These are phyloP conservation scores for Auricularia auricula-judae DNA, from an alignment of 768 basidiomycete genomes.

Conservation along the genomic window DNA sequence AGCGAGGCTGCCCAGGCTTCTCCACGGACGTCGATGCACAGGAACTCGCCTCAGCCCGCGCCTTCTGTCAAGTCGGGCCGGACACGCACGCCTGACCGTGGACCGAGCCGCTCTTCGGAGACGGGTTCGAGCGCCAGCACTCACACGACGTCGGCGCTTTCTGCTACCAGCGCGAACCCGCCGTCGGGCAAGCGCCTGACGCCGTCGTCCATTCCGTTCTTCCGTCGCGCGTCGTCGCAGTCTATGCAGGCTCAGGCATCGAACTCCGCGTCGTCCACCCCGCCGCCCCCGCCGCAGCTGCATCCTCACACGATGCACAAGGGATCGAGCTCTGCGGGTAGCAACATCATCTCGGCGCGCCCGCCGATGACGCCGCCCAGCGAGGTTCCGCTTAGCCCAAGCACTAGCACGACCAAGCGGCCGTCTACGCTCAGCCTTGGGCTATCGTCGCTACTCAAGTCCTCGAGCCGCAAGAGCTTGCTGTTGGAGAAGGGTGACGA, in stretches of 20 bases:
- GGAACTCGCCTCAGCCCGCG: background rate
- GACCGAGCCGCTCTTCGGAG: slow-evolving; percentile 54
- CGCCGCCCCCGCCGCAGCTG: slow-evolving; percentile 38
- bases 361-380: background rate
- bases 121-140: slow-evolving; percentile 71
- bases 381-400: background rate
- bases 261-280: slow-evolving; percentile 26
- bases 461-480: slow-evolving; percentile 68
- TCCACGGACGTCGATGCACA: background rate
- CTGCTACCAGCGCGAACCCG: slow-evolving; percentile 45
- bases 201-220: slow-evolving; percentile 89
- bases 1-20: background rate
- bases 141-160: slow-evolving; percentile 41
- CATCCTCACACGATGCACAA: background rate
- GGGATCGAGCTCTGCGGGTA: background rate
- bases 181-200: slow-evolving; percentile 70
- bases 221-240: slow-evolving; percentile 83
- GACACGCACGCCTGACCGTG: slow-evolving; percentile 58
- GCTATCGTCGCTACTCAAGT: slow-evolving; percentile 71
- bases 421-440: slow-evolving; percentile 65
- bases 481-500: slow-evolving; percentile 44
- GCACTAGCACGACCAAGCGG: slow-evolving; percentile 46
- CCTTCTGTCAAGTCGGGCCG: background rate
- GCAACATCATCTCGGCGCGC: background rate
- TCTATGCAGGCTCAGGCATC: slow-evolving; percentile 47